These are phyloP conservation scores for Vitis amurensis DNA, from an alignment of 164 flowering plant species.

Conservation along the genomic window DNA sequence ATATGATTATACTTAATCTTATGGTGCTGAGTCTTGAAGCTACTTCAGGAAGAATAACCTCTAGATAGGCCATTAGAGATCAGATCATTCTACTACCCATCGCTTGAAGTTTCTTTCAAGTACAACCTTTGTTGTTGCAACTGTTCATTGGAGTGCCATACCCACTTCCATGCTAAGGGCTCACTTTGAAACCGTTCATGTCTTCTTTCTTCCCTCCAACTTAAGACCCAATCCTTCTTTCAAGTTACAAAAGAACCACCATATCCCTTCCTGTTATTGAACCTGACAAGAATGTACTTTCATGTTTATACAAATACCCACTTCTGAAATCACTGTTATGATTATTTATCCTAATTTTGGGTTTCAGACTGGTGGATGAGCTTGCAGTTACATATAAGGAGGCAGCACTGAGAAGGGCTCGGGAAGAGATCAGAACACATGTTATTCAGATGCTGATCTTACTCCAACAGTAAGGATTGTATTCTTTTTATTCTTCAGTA, in stretches of 20 bases:
- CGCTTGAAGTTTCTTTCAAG: too few species aligned
- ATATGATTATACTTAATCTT: background rate
- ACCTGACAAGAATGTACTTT: background rate
- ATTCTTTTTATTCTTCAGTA: background rate
- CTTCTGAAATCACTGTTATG: background rate
- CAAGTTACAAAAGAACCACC: background rate
- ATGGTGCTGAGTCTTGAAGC: background rate
- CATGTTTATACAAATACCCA: background rate
- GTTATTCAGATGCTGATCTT: constrained; percentile 48
- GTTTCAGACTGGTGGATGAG: constrained; percentile 78
- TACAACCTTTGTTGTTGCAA: too few species aligned
- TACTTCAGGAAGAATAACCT: background rate
- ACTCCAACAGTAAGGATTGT: constrained; percentile 63
- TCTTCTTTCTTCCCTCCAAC: background rate
- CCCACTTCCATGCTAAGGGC: too few species aligned
- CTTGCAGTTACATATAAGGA: constrained; percentile 67
- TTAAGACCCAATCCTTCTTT: background rate
- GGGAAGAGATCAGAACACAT: constrained; percentile 60
- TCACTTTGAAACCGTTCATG: too few species aligned
- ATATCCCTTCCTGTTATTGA: background rate
- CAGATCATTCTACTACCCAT: too few species aligned
- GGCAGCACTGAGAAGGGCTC: constrained; percentile 58
- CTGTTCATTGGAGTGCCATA: too few species aligned
- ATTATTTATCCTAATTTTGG: background rate
- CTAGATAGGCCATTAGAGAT: background rate